These are phyloP conservation scores for Raddia distichophylla DNA, from an alignment of 176 grass and related monocot genomes.

Conservation along the genomic window DNA sequence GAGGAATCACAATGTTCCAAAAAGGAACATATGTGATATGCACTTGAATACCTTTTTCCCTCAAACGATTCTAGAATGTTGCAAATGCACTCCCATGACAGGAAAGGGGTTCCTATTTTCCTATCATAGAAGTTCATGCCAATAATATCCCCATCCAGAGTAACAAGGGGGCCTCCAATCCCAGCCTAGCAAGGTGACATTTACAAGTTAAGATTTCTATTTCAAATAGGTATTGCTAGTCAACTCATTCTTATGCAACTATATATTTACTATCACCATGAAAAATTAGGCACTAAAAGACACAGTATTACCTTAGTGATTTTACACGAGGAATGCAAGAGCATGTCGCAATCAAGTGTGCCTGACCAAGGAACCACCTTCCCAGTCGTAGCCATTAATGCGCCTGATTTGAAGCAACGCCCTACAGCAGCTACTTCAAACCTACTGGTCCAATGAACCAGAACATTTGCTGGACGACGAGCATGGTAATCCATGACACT, in stretches of 20 bases:
- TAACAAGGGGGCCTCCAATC: no score
- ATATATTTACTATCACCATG: background rate
- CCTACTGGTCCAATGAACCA: no score
- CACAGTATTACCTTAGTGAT: background rate
- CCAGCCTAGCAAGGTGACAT: no score
- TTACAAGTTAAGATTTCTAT: constrained; percentile 3
- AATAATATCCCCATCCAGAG: no score
- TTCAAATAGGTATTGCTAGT: background rate
- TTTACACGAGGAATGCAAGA: background rate
- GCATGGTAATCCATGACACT: background rate
- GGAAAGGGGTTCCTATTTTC: no score
- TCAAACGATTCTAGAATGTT: no score
- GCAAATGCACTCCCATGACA: no score
- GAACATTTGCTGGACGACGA: background rate
- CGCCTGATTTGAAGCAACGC: background rate
- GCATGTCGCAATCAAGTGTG: background rate
- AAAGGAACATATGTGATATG: no score
- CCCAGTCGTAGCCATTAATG: constrained; percentile 17
- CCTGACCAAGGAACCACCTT: background rate
- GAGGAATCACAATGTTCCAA: background rate
- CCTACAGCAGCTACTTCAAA: constrained; percentile 9
- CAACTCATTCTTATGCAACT: background rate
- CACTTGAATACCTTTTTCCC: no score
- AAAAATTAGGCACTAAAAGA: background rate
- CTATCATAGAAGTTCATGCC: no score